Percentiles rank a stretch among this genome's conserved stretches.
phyloP scores from a whole-genome alignment of 2,329 filamentous ascomycete species.

The Herpotrichia juniperi region DNA sequence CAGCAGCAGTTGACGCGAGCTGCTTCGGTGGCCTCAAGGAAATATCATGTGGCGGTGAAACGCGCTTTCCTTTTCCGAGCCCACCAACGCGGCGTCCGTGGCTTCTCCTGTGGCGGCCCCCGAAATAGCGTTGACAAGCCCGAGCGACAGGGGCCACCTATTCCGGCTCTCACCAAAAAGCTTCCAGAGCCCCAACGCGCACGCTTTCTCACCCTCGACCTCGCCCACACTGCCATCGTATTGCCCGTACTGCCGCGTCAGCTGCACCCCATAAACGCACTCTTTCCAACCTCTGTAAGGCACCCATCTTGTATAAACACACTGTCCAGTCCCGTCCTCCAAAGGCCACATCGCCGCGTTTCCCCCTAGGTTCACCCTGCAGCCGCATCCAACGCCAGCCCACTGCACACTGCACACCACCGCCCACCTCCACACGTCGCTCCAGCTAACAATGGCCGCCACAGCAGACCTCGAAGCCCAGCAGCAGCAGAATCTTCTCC shows the following conservation, averaged over 20 bases:
- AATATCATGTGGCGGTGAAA: conserved; percentile 13
- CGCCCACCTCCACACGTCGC: not conserved
- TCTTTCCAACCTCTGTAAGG: conserved; percentile 30
- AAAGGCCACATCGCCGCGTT: conserved; percentile 34
- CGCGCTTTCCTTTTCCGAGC: not conserved
- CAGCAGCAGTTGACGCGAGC: not conserved
- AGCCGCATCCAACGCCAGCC: conserved; percentile 10
- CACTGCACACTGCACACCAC: conserved; percentile 1
- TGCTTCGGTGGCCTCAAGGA: conserved; percentile 16
- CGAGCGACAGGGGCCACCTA: not conserved
- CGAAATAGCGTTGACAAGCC: conserved; percentile 3
- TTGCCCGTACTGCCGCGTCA: conserved; percentile 33
- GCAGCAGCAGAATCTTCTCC: conserved; percentile 32
- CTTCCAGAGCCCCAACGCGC: too few species aligned
- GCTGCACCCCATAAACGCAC: conserved; percentile 15
- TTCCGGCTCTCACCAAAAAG: too few species aligned
- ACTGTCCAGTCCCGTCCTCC: not conserved
- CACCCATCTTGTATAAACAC: conserved; percentile 25
- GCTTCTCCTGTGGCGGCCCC: not conserved
- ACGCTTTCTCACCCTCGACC: not conserved
- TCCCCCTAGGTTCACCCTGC: conserved; percentile 6
- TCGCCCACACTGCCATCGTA: not conserved
- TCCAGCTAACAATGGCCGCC: conserved; percentile 35
- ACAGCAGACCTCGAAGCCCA: conserved; percentile 34
- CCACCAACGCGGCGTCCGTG: not conserved